Percentiles rank a stretch among this genome's conserved stretches.
Conservation (phyloP, 2,329 filamentous ascomycete genomes). For the Clarireedia paspali region DNA sequence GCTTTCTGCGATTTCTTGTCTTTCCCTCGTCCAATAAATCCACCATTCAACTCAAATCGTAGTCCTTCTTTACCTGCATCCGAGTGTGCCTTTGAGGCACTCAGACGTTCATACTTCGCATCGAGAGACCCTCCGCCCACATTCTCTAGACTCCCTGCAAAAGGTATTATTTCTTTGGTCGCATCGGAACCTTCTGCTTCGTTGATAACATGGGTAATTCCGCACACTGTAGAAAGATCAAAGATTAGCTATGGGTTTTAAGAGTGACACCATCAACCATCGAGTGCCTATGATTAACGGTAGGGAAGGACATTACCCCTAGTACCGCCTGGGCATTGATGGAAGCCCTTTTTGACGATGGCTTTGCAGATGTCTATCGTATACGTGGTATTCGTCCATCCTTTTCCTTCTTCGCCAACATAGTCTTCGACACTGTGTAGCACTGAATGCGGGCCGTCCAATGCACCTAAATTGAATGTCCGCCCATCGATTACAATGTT, state of each 20-base stretch:
- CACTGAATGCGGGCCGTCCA: slow-evolving; percentile 62
- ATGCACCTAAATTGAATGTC: slow-evolving; percentile 55
- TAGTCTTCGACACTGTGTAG: slow-evolving; percentile 43
- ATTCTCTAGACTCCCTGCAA: slow-evolving; percentile 63
- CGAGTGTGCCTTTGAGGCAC: slow-evolving; percentile 52
- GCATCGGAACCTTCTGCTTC: slow-evolving; percentile 39
- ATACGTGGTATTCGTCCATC: slow-evolving; percentile 67
- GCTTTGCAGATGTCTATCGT: slow-evolving; percentile 69
- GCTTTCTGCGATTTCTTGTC: slow-evolving; percentile 58
- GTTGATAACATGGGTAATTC: slow-evolving; percentile 53
- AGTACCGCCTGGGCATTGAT: slow-evolving; percentile 59
- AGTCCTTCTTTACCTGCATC: slow-evolving; percentile 67
- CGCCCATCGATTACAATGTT: slow-evolving; percentile 50
- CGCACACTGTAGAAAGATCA: slow-evolving; percentile 54
- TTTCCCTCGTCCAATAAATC: slow-evolving; percentile 42
- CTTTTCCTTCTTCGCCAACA: slow-evolving; percentile 37
- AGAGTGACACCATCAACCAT: slow-evolving; percentile 2
- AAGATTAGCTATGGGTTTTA: slow-evolving; percentile 7
- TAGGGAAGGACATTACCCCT: slow-evolving; percentile 43
- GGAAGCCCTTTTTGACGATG: slow-evolving; percentile 46
- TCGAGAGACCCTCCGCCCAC: slow-evolving; percentile 54
- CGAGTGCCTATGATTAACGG: background rate
- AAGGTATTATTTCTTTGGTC: slow-evolving; percentile 55
- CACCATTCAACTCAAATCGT: slow-evolving; percentile 58
- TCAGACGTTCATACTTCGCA: slow-evolving; percentile 58